A percentile compares a stretch with the other conserved stretches of the same genome.
Evolutionary conservation across 164 flowering plant species (phyloP).

Genomic region (Piper longum): DNA sequence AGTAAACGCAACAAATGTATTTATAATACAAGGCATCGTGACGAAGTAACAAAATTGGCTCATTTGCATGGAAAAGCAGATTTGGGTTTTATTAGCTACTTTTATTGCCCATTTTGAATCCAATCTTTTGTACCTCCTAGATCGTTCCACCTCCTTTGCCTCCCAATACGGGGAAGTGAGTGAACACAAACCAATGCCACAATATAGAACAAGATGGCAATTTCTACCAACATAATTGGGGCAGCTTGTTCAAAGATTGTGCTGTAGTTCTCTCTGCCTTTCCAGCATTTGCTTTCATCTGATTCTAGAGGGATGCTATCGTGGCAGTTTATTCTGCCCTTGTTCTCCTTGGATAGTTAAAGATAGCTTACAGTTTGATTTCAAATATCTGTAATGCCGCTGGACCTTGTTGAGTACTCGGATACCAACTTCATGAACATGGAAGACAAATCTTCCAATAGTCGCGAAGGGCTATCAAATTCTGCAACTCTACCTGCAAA

Average conservation of each 20-base stretch:
- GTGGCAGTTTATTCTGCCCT: neutral
- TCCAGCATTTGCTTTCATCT: neutral
- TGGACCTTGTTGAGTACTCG: conserved; percentile 84
- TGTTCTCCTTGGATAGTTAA: neutral
- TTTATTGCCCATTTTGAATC: neutral
- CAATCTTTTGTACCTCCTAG: neutral
- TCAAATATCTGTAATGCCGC: conserved; percentile 59
- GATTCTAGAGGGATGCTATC: neutral
- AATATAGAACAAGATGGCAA: neutral
- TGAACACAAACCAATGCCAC: neutral
- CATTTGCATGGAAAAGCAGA: neutral
- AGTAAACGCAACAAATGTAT: no score
- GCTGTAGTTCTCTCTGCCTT: neutral
- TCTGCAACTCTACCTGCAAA: conserved; percentile 84
- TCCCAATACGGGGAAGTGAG: neutral
- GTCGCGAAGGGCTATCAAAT: conserved; percentile 64
- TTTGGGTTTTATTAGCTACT: neutral
- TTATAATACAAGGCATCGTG: no score
- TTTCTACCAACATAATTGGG: neutral
- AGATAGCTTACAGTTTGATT: neutral
- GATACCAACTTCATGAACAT: conserved; percentile 81
- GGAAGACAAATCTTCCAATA: conserved; percentile 77
- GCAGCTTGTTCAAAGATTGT: neutral
- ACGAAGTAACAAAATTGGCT: neutral
- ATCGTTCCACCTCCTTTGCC: neutral